Percentiles rank a stretch among this genome's conserved stretches.
phyloP scores from a whole-genome alignment of 495 filamentous ascomycete species.

The Cenococcum geophilum region DNA sequence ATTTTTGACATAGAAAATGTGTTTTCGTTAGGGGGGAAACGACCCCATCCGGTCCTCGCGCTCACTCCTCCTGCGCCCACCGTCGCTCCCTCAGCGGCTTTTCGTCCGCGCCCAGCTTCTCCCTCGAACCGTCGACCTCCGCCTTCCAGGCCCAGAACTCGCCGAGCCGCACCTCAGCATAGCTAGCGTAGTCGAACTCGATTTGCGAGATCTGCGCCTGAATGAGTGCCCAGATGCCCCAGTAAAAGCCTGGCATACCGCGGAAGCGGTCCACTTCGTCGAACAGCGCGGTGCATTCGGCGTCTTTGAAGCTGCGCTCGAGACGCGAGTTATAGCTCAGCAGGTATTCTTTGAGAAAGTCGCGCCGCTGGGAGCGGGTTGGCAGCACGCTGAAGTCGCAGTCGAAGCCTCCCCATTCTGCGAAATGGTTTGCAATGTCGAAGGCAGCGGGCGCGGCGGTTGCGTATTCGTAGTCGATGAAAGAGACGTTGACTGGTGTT shows the following conservation, averaged over 20 bases:
- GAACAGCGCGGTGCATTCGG: conserved; percentile 59
- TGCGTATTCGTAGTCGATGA: conserved; percentile 94
- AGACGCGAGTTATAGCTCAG: conserved; percentile 45
- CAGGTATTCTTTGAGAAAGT: conserved; percentile 81
- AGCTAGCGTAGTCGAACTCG: conserved; percentile 92
- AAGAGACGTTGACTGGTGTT: conserved; percentile 53
- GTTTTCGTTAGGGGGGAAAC: no score
- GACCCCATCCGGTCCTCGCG: no score
- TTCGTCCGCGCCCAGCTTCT: conserved; percentile 50
- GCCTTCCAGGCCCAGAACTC: conserved; percentile 96
- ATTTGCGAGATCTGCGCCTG: conserved; percentile 93
- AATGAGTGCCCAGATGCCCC: conserved; percentile 95
- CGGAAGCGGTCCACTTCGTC: conserved; percentile 81
- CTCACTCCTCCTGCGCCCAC: conserved; percentile 63
- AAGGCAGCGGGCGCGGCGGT: conserved; percentile 94
- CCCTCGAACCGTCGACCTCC: conserved; percentile 57
- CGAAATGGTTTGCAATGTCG: conserved; percentile 98
- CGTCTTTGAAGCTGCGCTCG: conserved; percentile 40
- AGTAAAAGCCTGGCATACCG: conserved; percentile 84
- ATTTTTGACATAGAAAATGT: no score
- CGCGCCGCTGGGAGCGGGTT: conserved; percentile 65
- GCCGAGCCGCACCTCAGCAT: conserved; percentile 78
- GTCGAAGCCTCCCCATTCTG: conserved; percentile 95
- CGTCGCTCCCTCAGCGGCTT: conserved; percentile 70
- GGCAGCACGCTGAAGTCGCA: conserved; percentile 85